Evolutionary conservation across 345 rosid genomes (phyloP), one percentile per base, ranked within the genome.

Genomic region (Hibiscus tridactylites): DNA sequence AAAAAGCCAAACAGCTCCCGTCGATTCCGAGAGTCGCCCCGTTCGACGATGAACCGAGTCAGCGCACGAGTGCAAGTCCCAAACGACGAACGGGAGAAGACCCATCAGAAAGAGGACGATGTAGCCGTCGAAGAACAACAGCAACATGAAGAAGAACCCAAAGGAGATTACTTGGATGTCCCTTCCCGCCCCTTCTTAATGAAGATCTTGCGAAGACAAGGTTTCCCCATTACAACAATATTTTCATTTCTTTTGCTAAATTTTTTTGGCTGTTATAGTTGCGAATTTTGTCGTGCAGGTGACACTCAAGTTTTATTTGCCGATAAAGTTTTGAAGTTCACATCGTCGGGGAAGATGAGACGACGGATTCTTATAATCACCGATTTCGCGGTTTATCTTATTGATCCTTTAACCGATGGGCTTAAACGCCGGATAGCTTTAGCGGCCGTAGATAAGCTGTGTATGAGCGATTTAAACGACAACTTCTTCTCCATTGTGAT

Each of bases 161-260:
- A 81, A 70, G 99, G 99, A 60, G 99, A 95, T 57, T 89, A 95
- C 74, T 81, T 95, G n/a, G 92, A 85, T 80, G 91, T 95, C 12
- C 83, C 85, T 35, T 79, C 97, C 50, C 82, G 81, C 46, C 93
- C 97, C 42, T 80, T 76, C 37, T 71, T 92, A 76, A 83, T 90
- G 92, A 83, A 82, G 79, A 85, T 92, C 72, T 74, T 95, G 77
- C 87, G 87, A 56, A 95, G 90, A 72, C 97, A 92, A 88, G 99
- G 99, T 92, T 29, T 39, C 37, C 66, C 11, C 71, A 49, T 53
- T 2, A 33, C 2, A 9, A 35, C 5, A 4, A 46, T 17, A 31
- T 8, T 9, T 9, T 44, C 47, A 44, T 9, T 44, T 44, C 47
- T 10, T 44, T 44, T 2, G 28, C 9, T 24, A 21, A 21, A 5